Evolutionary conservation across 2,329 filamentous ascomycete species (phyloP).

Genomic region (Botrytis paeoniae): DNA sequence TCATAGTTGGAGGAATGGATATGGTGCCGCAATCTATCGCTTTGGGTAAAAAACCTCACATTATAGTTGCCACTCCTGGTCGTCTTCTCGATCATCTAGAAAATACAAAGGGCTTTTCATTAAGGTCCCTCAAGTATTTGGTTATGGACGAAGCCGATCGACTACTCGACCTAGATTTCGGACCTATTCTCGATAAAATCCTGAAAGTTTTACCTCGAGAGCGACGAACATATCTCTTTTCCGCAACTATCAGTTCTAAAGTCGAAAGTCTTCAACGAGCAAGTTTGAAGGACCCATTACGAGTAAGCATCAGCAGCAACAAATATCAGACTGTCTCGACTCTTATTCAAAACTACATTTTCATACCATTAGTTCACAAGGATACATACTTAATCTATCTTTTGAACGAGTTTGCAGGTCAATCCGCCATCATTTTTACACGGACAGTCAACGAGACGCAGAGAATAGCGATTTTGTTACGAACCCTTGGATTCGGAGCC

Average conservation of each 20-base stretch:
- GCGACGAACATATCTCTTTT: constrained; percentile 83
- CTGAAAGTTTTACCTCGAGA: constrained; percentile 81
- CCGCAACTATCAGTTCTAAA: constrained; percentile 89
- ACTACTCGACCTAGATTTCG: constrained; percentile 90
- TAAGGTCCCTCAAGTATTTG: constrained; percentile 77
- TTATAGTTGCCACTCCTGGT: constrained; percentile 89
- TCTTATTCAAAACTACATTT: constrained; percentile 79
- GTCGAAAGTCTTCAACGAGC: constrained; percentile 91
- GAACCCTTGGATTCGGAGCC: constrained; percentile 81
- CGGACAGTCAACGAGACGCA: constrained; percentile 90
- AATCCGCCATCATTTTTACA: constrained; percentile 85
- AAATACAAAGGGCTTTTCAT: constrained; percentile 92
- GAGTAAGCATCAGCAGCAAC: constrained; percentile 75
- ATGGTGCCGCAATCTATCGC: constrained; percentile 92
- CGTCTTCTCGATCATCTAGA: constrained; percentile 88
- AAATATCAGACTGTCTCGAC: constrained; percentile 92
- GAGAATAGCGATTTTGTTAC: constrained; percentile 76
- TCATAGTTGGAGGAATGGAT: constrained; percentile 90
- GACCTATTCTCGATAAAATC: constrained; percentile 87
- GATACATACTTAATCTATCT: constrained; percentile 87
- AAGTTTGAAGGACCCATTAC: constrained; percentile 77
- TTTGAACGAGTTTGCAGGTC: constrained; percentile 81
- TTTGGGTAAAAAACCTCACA: constrained; percentile 91
- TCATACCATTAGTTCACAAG: constrained; percentile 83
- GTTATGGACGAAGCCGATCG: constrained; percentile 96